phyloP scores from a whole-genome alignment of 352 stramenopile genomes.

The Blastocystis sp. region DNA sequence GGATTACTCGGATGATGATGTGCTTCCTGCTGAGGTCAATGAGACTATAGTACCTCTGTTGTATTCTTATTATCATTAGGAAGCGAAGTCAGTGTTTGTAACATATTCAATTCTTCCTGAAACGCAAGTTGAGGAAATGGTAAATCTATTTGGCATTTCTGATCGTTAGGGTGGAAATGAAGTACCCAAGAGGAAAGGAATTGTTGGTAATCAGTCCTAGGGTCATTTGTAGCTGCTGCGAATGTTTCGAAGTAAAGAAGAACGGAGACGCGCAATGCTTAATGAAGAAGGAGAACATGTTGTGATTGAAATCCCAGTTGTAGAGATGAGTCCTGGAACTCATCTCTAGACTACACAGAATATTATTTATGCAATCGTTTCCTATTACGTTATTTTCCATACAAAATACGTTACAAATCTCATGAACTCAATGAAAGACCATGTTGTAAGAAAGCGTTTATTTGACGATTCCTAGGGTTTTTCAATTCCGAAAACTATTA shows the following conservation, averaged over 20 bases:
- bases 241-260: too few species aligned
- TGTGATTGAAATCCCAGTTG: background rate
- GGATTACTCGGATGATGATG: background rate
- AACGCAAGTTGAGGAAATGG: too few species aligned
- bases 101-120: too few species aligned
- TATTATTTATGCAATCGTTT: background rate
- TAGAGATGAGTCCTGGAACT: background rate
- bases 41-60: background rate
- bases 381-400: slow-evolving; percentile 23
- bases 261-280: too few species aligned
- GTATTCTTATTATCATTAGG: too few species aligned
- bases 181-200: too few species aligned
- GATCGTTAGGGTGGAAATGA: too few species aligned
- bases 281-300: background rate
- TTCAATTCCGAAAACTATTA: background rate
- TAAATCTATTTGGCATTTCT: too few species aligned
- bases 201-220: too few species aligned
- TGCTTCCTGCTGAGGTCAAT: background rate
- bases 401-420: background rate
- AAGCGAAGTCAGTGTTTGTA: too few species aligned
- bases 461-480: background rate
- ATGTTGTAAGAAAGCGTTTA: background rate
- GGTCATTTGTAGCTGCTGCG: too few species aligned
- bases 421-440: slow-evolving; percentile 22
- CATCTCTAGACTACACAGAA: background rate